phyloP scores from a whole-genome alignment of 2,329 filamentous ascomycete species.

The Phaeomoniella chlamydospora region DNA sequence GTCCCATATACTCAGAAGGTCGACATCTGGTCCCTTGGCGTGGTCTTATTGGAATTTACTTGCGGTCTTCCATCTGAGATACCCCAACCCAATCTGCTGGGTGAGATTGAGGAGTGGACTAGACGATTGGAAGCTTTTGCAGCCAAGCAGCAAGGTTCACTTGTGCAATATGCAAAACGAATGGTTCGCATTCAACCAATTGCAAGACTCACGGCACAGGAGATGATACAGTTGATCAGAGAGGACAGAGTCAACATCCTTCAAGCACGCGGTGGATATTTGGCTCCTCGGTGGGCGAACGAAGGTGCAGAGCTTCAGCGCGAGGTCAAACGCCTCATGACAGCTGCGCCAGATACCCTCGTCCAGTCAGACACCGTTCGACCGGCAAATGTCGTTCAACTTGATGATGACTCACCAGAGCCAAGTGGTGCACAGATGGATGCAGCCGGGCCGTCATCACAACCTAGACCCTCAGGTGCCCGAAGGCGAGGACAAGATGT shows the following conservation, averaged over 20 bases:
- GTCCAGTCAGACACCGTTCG: too few species aligned
- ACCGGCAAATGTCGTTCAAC: too few species aligned
- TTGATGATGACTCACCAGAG: too few species aligned
- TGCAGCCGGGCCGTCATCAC: too few species aligned
- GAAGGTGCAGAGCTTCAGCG: background rate
- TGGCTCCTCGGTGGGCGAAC: background rate
- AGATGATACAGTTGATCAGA: background rate
- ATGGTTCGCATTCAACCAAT: background rate
- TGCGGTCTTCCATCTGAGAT: slow-evolving; percentile 3
- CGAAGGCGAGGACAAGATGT: too few species aligned
- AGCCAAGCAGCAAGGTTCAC: background rate
- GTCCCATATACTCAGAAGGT: slow-evolving; percentile 5
- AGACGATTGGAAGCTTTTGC: background rate
- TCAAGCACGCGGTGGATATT: background rate
- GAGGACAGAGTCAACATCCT: background rate
- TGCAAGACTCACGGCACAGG: background rate
- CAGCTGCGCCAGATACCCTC: too few species aligned
- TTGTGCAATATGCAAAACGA: background rate
- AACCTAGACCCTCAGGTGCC: too few species aligned
- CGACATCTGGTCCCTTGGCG: slow-evolving; percentile 10
- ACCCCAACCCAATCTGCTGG: background rate
- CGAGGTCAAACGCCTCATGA: background rate
- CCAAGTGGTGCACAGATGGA: too few species aligned
- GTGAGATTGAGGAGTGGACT: slow-evolving; percentile 1
- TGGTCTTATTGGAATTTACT: slow-evolving; percentile 6